Base-by-base conservation (phyloP, 371 early-diverging fungal species). In the Caulochytrium protostelioides region DNA sequence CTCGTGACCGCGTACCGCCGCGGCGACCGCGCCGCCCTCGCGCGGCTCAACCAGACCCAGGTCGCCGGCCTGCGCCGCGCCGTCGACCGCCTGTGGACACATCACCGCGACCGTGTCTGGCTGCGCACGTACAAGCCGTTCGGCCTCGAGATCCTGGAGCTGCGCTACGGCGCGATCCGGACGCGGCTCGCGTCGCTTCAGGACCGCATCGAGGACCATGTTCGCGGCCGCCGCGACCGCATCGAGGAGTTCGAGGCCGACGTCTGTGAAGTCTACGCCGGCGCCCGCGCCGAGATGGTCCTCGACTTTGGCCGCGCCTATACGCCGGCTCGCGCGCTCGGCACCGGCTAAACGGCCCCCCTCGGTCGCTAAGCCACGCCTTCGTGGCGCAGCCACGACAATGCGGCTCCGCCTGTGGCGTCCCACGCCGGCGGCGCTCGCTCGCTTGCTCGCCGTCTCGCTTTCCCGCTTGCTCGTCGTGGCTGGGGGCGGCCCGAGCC, bases 81-180 rank as follows among this genome's bases (percentile, higher is more conserved):
- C 9, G 65, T 74, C 12, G 70, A 74, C 31, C 57, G 49, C 22
- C 62, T 83, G 20, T 79, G 81, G 79, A 62, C 62, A 28, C 76
- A 64, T 41, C 84, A 84, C 46, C 72, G 83, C 3, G 50, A 39
- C 18, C 21, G 56, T 5, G 39, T 76, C 40, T 84, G 84, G 84
- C 62, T 70, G 45, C 54, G 59, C 34, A 72, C 66, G 35, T 74
- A 73, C 50, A 76, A 76, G 38, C 80, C 83, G 1, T 79, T 79
- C 62, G 84, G 84, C 1, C 74, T 77, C 72, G 84, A 83, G 43
- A 65, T 77, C 0, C 38, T 84, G 3, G 83, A 84, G 42, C 47
- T 72, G 35, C 68, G 84, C 22, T 84, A 84, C 46, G 84, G 84
- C 32, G 80, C 75, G 2, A 39, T 79, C 17, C 47, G 71, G 0